phyloP scores from a whole-genome alignment of 352 stramenopile genomes.

The Lagenidium giganteum region DNA sequence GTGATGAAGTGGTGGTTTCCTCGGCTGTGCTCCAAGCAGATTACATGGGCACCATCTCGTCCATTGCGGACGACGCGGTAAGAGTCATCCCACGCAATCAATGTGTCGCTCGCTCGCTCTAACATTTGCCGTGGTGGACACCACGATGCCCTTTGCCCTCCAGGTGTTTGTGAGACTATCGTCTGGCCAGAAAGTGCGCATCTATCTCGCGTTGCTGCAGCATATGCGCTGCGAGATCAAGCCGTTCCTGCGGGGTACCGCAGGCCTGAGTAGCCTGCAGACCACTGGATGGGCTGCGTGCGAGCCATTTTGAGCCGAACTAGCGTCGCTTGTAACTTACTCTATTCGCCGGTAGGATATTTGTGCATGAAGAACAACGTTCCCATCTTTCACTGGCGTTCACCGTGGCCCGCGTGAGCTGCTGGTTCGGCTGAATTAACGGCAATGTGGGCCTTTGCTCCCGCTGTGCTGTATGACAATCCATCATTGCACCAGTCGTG shows the following conservation, averaged over 20 bases:
- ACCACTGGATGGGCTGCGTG: conserved; percentile 56
- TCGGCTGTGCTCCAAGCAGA: conserved; percentile 59
- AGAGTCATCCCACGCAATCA: not conserved
- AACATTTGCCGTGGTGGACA: too few relatives aligned
- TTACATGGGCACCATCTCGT: conserved; percentile 76
- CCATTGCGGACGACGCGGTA: conserved; percentile 64
- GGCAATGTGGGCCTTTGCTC: too few relatives aligned
- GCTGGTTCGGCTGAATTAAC: too few relatives aligned
- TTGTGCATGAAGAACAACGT: too few relatives aligned
- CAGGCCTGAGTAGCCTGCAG: conserved; percentile 40
- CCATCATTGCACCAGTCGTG: too few relatives aligned
- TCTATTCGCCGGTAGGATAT: too few relatives aligned
- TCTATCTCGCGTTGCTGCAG: conserved; percentile 50
- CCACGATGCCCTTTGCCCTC: too few relatives aligned
- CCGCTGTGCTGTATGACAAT: too few relatives aligned
- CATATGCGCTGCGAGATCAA: conserved; percentile 57
- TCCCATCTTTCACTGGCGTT: too few relatives aligned
- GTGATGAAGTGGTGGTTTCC: conserved; percentile 69
- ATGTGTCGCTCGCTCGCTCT: not conserved
- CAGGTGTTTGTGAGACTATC: conserved; percentile 24
- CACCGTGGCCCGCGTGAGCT: too few relatives aligned
- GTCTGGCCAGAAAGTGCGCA: conserved; percentile 58
- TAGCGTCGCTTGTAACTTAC: not conserved
- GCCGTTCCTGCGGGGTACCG: conserved; percentile 46
- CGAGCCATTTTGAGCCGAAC: conserved; percentile 42